Conservation (phyloP, 1,139 yeast genomes). For the Yamadazyma siamensis region DNA sequence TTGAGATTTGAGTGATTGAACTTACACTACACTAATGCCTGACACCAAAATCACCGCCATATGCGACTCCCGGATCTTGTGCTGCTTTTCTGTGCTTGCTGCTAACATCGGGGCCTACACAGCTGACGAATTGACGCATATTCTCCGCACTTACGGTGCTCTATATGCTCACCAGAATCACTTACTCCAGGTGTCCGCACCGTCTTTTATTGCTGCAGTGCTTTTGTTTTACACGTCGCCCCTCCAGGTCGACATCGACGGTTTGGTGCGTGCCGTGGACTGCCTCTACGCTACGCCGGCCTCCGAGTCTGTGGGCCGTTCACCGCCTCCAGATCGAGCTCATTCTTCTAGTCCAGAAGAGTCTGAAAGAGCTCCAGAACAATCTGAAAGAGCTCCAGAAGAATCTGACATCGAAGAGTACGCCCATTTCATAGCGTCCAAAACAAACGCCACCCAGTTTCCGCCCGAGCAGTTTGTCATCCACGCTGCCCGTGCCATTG, state of each 20-base stretch:
- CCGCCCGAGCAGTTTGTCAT: conserved; percentile 12
- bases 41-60: neutral
- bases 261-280: conserved; percentile 4
- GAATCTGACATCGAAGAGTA: conserved; percentile 23
- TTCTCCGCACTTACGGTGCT: conserved; percentile 11
- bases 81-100: conserved; percentile 4
- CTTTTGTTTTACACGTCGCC: conserved; percentile 14
- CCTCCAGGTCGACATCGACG: conserved; percentile 6
- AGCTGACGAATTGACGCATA: conserved; percentile 3
- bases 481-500: conserved; percentile 23
- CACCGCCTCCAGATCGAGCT: no score
- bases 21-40: neutral
- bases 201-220: conserved; percentile 5
- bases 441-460: conserved; percentile 1
- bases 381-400: conserved; percentile 6
- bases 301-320: no score
- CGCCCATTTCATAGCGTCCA: conserved; percentile 15
- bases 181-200: conserved; percentile 3
- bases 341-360: no score
- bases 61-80: conserved; percentile 7
- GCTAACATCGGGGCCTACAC: conserved; percentile 1
- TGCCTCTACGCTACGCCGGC: conserved; percentile 2
- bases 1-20: no score
- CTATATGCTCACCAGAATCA: conserved; percentile 2
- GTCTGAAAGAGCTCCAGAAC: no score